Conservation (phyloP, 768 basidiomycete genomes). For the Rhizopogon salebrosus region DNA sequence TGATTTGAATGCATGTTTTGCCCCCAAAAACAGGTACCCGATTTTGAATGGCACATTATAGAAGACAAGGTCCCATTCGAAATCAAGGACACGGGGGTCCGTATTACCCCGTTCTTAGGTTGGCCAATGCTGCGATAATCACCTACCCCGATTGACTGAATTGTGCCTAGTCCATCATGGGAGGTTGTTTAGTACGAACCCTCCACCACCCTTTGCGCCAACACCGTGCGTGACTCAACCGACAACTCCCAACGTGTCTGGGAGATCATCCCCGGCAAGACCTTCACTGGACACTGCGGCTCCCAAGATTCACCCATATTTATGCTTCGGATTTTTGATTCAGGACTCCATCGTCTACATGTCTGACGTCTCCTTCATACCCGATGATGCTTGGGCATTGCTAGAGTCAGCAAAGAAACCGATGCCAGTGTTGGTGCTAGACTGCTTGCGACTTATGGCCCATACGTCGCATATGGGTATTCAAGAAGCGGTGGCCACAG, state of each 20-base stretch:
- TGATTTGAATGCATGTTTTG: background rate
- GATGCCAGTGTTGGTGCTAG: constrained; percentile 61
- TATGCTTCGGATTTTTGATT: constrained; percentile 67
- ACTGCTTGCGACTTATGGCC: constrained; percentile 60
- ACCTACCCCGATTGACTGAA: constrained; percentile 1
- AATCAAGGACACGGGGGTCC: constrained; percentile 57
- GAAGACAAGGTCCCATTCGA: constrained; percentile 63
- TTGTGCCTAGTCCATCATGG: constrained; percentile 65
- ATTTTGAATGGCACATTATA: constrained; percentile 80
- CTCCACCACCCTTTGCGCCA: constrained; percentile 34
- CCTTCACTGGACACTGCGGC: constrained; percentile 7
- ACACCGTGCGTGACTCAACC: constrained; percentile 36
- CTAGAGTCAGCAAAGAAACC: constrained; percentile 25
- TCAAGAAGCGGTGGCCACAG: constrained; percentile 50
- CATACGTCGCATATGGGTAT: constrained; percentile 83
- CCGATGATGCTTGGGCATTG: constrained; percentile 62
- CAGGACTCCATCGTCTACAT: constrained; percentile 69
- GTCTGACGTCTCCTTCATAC: constrained; percentile 79
- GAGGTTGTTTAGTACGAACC: constrained; percentile 45
- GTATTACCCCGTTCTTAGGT: constrained; percentile 66
- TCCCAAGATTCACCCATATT: constrained; percentile 45
- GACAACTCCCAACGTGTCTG: constrained; percentile 27
- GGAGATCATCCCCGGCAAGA: constrained; percentile 25
- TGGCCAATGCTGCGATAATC: constrained; percentile 13
- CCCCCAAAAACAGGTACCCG: constrained; percentile 55